These are phyloP conservation scores for Phyllostachys edulis DNA, from an alignment of 176 grass and related monocot genomes.

Conservation along the genomic window DNA sequence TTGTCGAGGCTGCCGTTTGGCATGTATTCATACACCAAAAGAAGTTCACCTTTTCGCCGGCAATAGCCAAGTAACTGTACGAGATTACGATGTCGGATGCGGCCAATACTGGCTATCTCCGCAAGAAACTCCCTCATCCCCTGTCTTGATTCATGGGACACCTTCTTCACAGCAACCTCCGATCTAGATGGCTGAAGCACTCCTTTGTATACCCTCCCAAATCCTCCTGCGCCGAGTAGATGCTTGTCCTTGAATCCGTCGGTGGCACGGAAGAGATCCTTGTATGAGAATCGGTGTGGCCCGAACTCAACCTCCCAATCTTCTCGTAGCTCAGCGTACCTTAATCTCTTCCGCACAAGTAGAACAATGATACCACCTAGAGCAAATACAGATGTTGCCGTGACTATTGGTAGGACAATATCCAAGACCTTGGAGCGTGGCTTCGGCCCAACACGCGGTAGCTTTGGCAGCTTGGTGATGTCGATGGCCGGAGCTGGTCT, in stretches of 20 bases:
- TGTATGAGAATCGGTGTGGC: constrained; percentile 32
- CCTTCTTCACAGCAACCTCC: constrained; percentile 31
- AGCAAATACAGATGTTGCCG: neutral
- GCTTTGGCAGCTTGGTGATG: constrained; percentile 25
- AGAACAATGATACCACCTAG: neutral
- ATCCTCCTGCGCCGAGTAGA: constrained; percentile 32
- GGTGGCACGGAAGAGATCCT: constrained; percentile 28
- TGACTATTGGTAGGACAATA: constrained; percentile 30
- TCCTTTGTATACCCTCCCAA: constrained; percentile 41
- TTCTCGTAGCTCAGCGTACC: constrained; percentile 26
- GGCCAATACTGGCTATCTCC: constrained; percentile 26
- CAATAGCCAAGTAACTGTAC: constrained; percentile 28
- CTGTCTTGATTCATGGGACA: constrained; percentile 41
- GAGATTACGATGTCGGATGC: constrained; percentile 26
- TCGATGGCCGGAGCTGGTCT: constrained; percentile 33
- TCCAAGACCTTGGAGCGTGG: constrained; percentile 34
- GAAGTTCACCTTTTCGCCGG: constrained; percentile 18
- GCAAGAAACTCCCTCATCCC: constrained; percentile 41
- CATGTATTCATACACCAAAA: constrained; percentile 40
- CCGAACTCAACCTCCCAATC: constrained; percentile 45
- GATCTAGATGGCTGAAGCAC: constrained; percentile 21
- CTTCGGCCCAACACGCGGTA: constrained; percentile 16
- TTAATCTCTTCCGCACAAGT: neutral
- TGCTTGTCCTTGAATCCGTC: constrained; percentile 27
- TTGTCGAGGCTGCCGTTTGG: constrained; percentile 18